Conservation (phyloP, 768 basidiomycete genomes). For the Pleurotus ostreatus region DNA sequence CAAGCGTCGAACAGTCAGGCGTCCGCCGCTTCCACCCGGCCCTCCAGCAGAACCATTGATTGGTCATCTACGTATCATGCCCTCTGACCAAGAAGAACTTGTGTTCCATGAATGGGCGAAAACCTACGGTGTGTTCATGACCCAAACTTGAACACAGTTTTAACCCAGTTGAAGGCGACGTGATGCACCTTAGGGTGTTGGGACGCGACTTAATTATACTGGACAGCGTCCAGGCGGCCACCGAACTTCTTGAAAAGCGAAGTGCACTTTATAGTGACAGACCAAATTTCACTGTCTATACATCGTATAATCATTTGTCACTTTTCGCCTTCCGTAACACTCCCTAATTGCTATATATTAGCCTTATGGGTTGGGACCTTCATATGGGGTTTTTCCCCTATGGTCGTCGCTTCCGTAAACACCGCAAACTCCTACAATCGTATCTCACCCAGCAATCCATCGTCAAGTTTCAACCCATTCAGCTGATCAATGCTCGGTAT, state of each 20-base stretch:
- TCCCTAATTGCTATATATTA: neutral
- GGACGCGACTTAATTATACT: slow-evolving; percentile 22
- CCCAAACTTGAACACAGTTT: neutral
- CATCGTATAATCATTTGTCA: slow-evolving; percentile 11
- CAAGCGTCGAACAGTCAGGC: neutral
- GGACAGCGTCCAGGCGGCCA: slow-evolving; percentile 19
- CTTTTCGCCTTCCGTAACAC: neutral
- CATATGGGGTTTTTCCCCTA: slow-evolving; percentile 17
- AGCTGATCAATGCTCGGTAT: slow-evolving; percentile 24
- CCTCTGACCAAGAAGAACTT: slow-evolving; percentile 19
- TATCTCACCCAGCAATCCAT: slow-evolving; percentile 18
- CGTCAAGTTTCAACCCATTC: slow-evolving; percentile 19
- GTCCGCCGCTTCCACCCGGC: slow-evolving; percentile 24
- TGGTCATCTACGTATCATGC: slow-evolving; percentile 33
- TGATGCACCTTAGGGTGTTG: slow-evolving; percentile 17
- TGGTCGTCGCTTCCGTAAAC: slow-evolving; percentile 17
- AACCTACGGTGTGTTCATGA: slow-evolving; percentile 24
- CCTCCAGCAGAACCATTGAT: slow-evolving; percentile 33
- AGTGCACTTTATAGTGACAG: slow-evolving; percentile 23
- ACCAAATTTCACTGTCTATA: slow-evolving; percentile 15
- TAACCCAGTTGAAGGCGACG: slow-evolving; percentile 15
- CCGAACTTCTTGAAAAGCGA: slow-evolving; percentile 23
- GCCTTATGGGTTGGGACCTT: slow-evolving; percentile 11
- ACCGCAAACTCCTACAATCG: slow-evolving; percentile 18
- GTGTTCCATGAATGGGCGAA: slow-evolving; percentile 27